phyloP scores from a whole-genome alignment of 208 protist species.

The Crithidia sp. region DNA sequence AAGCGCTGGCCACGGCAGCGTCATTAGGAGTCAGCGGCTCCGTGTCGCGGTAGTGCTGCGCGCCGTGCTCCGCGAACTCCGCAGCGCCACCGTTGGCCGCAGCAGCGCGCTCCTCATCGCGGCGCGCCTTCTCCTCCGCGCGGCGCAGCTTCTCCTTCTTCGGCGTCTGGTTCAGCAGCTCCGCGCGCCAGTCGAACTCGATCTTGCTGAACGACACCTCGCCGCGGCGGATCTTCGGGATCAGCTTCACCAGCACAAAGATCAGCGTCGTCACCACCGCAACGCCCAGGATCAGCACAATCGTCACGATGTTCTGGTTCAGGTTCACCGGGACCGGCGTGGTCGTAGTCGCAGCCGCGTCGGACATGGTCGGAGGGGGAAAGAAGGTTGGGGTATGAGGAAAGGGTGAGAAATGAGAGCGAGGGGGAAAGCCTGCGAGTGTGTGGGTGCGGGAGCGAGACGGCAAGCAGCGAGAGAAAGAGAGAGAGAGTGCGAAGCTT shows the following conservation, averaged over 20 bases:
- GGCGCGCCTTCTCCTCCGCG: constrained; percentile 27
- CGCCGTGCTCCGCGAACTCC: constrained; percentile 3
- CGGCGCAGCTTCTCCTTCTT: constrained; percentile 36
- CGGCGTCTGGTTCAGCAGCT: constrained; percentile 49
- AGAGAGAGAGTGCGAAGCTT: too few species aligned
- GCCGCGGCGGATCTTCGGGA: constrained; percentile 43
- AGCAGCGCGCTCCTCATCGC: constrained; percentile 22
- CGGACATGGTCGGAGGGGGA: too few species aligned
- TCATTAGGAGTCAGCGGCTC: constrained; percentile 2
- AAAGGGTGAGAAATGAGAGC: too few species aligned
- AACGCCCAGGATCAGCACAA: constrained; percentile 50
- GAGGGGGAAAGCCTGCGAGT: too few species aligned
- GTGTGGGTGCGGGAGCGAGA: too few species aligned
- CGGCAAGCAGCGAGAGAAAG: too few species aligned
- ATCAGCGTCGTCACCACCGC: constrained; percentile 24
- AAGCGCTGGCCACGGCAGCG: constrained; percentile 2
- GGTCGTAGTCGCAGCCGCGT: constrained; percentile 14
- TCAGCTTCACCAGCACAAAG: constrained; percentile 26
- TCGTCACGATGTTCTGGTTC: constrained; percentile 47
- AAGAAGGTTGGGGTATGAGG: too few species aligned
- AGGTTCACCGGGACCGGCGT: constrained; percentile 31
- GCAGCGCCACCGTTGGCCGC: background rate
- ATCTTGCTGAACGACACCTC: constrained; percentile 45
- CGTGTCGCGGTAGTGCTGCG: constrained; percentile 1
- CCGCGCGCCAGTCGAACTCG: constrained; percentile 52